phyloP scores from a whole-genome alignment of 805 yeast species.

The Candida sonorensis region DNA sequence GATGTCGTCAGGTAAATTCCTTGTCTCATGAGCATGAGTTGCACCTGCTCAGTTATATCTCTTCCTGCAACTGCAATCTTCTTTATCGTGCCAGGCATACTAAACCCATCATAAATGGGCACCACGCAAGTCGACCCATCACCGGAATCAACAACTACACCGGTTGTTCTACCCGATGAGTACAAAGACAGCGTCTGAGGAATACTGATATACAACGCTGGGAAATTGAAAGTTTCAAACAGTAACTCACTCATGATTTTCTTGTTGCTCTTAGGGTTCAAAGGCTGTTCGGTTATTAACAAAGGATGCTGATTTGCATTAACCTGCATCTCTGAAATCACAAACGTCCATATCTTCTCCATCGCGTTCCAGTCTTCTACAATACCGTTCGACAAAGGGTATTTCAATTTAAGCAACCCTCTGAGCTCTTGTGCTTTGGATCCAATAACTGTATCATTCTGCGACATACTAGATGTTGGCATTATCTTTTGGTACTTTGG shows the following conservation, averaged over 20 bases:
- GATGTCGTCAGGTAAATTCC: conserved; percentile 64
- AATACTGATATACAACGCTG: conserved; percentile 65
- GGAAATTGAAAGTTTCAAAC: conserved; percentile 68
- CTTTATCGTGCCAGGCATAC: conserved; percentile 63
- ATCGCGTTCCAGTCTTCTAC: conserved; percentile 81
- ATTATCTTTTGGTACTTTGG: conserved; percentile 77
- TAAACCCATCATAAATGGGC: conserved; percentile 86
- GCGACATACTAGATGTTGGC: conserved; percentile 59
- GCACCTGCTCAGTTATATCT: conserved; percentile 74
- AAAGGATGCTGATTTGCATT: conserved; percentile 74
- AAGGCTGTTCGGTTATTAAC: conserved; percentile 81
- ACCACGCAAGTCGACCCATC: conserved; percentile 88
- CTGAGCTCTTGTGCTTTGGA: conserved; percentile 64
- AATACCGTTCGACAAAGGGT: conserved; percentile 77
- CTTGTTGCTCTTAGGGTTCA: conserved; percentile 61
- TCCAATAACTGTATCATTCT: conserved; percentile 65
- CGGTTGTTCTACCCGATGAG: conserved; percentile 87
- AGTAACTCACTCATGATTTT: conserved; percentile 55
- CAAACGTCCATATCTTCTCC: conserved; percentile 73
- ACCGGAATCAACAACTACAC: conserved; percentile 84
- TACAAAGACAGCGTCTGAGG: conserved; percentile 81
- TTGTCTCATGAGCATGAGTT: conserved; percentile 53
- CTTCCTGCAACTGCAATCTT: conserved; percentile 81
- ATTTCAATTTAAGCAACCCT: conserved; percentile 63
- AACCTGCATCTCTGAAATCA: conserved; percentile 45